Evolutionary conservation across 1,284 basidiomycete species (phyloP).

Genomic region (Pyrrhoderma noxium): DNA sequence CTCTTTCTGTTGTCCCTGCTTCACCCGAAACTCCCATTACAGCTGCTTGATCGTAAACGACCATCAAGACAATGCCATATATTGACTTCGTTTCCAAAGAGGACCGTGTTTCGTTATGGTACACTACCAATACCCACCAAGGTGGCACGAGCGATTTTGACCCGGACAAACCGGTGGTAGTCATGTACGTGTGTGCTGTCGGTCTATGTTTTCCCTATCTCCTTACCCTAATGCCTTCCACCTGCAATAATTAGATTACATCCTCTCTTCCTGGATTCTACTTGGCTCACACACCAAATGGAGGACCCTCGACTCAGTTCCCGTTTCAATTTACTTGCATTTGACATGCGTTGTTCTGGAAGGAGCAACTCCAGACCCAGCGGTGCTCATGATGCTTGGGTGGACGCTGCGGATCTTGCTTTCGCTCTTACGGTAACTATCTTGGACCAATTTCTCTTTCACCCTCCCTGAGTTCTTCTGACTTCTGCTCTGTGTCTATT

Average conservation of each 20-base stretch:
- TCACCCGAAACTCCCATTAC: neutral
- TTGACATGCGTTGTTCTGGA: conserved; percentile 67
- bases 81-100: conserved; percentile 55
- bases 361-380: conserved; percentile 46
- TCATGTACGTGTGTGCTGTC: conserved; percentile 31
- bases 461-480: neutral
- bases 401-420: conserved; percentile 67
- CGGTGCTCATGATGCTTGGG: conserved; percentile 60
- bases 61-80: conserved; percentile 49
- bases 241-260: conserved; percentile 34
- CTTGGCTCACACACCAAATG: conserved; percentile 61
- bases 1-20: neutral
- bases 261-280: conserved; percentile 57
- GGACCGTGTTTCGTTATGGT: conserved; percentile 66
- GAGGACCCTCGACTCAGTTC: conserved; percentile 53
- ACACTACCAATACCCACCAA: conserved; percentile 52
- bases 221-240: too few relatives aligned
- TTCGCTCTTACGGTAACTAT: conserved; percentile 50
- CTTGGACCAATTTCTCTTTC: neutral
- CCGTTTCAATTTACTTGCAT: conserved; percentile 60
- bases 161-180: conserved; percentile 52
- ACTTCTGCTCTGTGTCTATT: conserved; percentile 9
- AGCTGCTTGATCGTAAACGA: neutral
- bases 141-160: conserved; percentile 59
- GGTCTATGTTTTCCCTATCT: too few relatives aligned